Evolutionary conservation across 371 early-diverging fungal genomes (phyloP), one percentile per base, ranked within the genome.

Genomic region (Mortierella sp.): DNA sequence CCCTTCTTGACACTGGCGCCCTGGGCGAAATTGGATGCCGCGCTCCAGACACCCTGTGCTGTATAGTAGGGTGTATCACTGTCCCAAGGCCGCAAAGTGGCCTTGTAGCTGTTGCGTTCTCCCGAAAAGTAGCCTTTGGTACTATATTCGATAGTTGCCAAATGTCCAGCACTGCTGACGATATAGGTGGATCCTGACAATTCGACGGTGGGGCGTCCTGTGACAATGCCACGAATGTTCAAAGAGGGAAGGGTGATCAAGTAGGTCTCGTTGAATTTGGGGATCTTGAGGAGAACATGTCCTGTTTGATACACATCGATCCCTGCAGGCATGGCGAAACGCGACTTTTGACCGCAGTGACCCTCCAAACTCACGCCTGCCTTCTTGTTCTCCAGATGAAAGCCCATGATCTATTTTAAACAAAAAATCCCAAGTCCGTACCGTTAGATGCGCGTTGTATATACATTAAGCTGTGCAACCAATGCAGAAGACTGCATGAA

Each of bases 81-180:
- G 1, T 72, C 56, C 16, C 83, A 50, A 1, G 78, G 45, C 46
- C 81, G 84, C 45, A 93, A 72, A 6, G 68, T 72, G 16, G 91
- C 94, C 71, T 93, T 90, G 81, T 93, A 90, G 61, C 87, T 87
- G 71, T 93, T 89, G 47, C 91, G 86, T 60, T 91, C 91, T 51
- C 94, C 94, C 18, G 89, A 88, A 65, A 93, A 87, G 89, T 89
- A 93, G 8, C 93, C 90, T 72, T 89, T 91, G 31, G 90, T 87
- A 48, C 87, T 82, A 72, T 90, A 93, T 65, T 92, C 90, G 73
- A 94, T 88, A 49, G 85, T 79, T 39, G 92, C 84, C 53, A 82
- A 76, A 50, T 71, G 84, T n/a, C 94, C 93, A 52, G 81, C 81
- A 49, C 82, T 83, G 42, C 88, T 89, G 51, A 86, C 85, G 56